Percentiles rank a stretch among this genome's conserved stretches.
These are phyloP conservation scores for Dalechampia spathulata DNA, from an alignment of 441 rosid genomes.

Conservation along the genomic window DNA sequence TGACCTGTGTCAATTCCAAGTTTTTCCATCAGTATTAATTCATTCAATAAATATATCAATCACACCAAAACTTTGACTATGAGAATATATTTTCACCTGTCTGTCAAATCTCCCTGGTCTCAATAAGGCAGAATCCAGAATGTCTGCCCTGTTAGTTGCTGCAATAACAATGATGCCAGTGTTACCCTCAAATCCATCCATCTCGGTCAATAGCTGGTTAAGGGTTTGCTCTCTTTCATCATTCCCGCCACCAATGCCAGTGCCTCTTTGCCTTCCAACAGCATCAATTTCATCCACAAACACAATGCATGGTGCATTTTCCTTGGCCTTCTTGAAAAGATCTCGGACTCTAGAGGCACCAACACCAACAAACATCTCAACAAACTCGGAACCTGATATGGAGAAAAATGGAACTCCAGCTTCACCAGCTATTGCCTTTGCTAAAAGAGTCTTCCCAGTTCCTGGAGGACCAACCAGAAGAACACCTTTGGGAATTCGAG, in stretches of 20 bases:
- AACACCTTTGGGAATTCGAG: slow-evolving; percentile 91
- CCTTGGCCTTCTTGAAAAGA: slow-evolving; percentile 94
- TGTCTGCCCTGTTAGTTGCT: slow-evolving; percentile 91
- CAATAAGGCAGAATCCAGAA: slow-evolving; percentile 83
- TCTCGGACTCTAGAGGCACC: slow-evolving; percentile 96
- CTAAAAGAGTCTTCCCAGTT: slow-evolving; percentile 85
- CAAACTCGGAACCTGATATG: slow-evolving; percentile 93
- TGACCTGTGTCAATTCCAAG: slow-evolving; percentile 43
- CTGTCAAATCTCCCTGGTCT: slow-evolving; percentile 95
- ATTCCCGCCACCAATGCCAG: slow-evolving; percentile 95
- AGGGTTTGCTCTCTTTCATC: slow-evolving; percentile 95
- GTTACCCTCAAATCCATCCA: slow-evolving; percentile 96
- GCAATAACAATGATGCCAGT: slow-evolving; percentile 87
- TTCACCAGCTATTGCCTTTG: slow-evolving; percentile 97
- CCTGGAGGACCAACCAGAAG: slow-evolving; percentile 96
- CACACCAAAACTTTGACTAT: not conserved
- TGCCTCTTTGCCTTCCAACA: slow-evolving; percentile 87
- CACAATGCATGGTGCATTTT: slow-evolving; percentile 90
- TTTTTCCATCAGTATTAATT: slow-evolving; percentile 6
- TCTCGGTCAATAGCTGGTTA: slow-evolving; percentile 87
- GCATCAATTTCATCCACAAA: slow-evolving; percentile 97
- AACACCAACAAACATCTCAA: slow-evolving; percentile 98
- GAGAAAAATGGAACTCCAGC: slow-evolving; percentile 96
- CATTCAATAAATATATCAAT: not conserved
- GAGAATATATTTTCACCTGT: slow-evolving; percentile 40